Conservation (phyloP, 805 yeast genomes). For the Starmerella roubikii region DNA sequence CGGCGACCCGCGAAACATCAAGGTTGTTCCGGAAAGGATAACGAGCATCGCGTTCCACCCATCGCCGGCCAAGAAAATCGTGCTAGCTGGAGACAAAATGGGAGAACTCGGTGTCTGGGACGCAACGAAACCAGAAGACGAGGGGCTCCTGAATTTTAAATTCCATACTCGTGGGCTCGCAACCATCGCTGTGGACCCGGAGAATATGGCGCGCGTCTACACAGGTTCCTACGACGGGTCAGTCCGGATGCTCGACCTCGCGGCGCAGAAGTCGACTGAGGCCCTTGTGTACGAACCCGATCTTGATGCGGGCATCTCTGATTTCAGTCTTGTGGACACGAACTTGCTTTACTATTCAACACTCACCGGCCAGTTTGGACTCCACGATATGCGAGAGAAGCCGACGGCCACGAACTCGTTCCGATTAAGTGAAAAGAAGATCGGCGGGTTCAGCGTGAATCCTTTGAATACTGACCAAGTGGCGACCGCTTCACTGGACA, state of each 20-base stretch:
- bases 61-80: slow-evolving; percentile 40
- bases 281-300: slow-evolving; percentile 42
- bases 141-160: slow-evolving; percentile 44
- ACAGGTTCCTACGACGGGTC: slow-evolving; percentile 84
- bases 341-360: slow-evolving; percentile 63
- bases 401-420: slow-evolving; percentile 25
- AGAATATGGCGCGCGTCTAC: slow-evolving; percentile 40
- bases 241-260: slow-evolving; percentile 56
- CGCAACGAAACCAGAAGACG: slow-evolving; percentile 33
- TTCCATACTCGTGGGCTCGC: slow-evolving; percentile 68
- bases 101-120: slow-evolving; percentile 89
- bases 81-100: slow-evolving; percentile 78
- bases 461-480: slow-evolving; percentile 53
- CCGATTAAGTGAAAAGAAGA: slow-evolving; percentile 67
- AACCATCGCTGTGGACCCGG: slow-evolving; percentile 41
- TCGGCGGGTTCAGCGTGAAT: slow-evolving; percentile 75
- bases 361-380: slow-evolving; percentile 62
- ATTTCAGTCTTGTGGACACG: slow-evolving; percentile 45
- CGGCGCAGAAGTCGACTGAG: slow-evolving; percentile 45
- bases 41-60: slow-evolving; percentile 72
- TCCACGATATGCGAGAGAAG: slow-evolving; percentile 47
- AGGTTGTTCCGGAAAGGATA: slow-evolving; percentile 53
- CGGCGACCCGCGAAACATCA: slow-evolving; percentile 56
- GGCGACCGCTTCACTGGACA: slow-evolving; percentile 80
- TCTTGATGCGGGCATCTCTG: slow-evolving; percentile 52